phyloP scores from a whole-genome alignment of 441 rosid species.

The Erodium chrysanthum region DNA sequence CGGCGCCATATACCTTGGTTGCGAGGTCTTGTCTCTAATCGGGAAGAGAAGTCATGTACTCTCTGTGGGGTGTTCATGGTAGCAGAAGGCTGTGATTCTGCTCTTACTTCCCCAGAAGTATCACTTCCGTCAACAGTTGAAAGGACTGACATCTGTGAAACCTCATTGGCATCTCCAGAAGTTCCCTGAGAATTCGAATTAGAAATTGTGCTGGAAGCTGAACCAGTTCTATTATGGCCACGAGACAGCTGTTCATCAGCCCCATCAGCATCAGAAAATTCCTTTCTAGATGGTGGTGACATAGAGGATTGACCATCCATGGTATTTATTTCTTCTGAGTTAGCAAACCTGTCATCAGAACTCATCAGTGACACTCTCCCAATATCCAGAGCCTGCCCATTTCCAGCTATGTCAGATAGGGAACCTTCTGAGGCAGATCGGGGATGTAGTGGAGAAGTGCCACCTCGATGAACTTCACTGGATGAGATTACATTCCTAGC shows the following conservation, averaged over 20 bases:
- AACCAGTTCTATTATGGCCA: constrained; percentile 44
- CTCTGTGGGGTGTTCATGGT: constrained; percentile 31
- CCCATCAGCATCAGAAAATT: constrained; percentile 24
- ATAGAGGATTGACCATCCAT: constrained; percentile 27
- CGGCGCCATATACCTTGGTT: constrained; percentile 57
- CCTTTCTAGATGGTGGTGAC: background rate
- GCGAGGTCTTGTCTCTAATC: constrained; percentile 45
- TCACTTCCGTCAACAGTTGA: constrained; percentile 51
- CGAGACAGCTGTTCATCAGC: constrained; percentile 30
- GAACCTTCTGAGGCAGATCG: constrained; percentile 47
- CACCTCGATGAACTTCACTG: constrained; percentile 34
- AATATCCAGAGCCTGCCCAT: constrained; percentile 33
- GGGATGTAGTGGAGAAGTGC: constrained; percentile 47
- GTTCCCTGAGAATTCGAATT: constrained; percentile 35
- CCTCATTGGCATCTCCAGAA: constrained; percentile 45
- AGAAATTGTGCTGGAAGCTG: constrained; percentile 42
- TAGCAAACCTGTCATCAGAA: constrained; percentile 44
- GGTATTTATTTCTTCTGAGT: constrained; percentile 34
- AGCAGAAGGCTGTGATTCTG: constrained; percentile 34
- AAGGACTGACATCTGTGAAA: constrained; percentile 45
- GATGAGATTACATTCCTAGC: constrained; percentile 34
- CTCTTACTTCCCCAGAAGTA: constrained; percentile 58
- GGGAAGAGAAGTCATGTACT: constrained; percentile 48
- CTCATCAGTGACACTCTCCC: constrained; percentile 30
- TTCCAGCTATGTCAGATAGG: constrained; percentile 33